phyloP scores from a whole-genome alignment of 1,284 basidiomycete species.

The Neonothopanus nambi region DNA sequence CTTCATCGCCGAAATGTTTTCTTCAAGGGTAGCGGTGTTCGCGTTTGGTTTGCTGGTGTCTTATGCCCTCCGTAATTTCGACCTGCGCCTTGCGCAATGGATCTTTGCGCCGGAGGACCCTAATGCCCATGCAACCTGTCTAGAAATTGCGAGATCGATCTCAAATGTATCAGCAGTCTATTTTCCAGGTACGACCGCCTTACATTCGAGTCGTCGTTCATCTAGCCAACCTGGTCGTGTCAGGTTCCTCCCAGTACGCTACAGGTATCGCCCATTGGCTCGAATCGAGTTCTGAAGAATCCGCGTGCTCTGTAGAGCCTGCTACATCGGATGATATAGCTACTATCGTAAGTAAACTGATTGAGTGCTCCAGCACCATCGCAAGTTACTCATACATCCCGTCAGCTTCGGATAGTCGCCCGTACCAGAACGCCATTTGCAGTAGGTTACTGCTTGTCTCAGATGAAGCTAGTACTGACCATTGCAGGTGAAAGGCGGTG shows the following conservation, averaged over 20 bases:
- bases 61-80: too few relatives aligned
- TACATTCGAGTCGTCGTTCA: too few relatives aligned
- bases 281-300: neutral
- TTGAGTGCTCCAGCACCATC: neutral
- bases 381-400: neutral
- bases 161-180: too few relatives aligned
- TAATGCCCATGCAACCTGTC: too few relatives aligned
- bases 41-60: too few relatives aligned
- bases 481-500: slow-evolving; percentile 1
- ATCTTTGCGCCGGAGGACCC: too few relatives aligned
- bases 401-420: neutral
- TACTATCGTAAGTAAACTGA: neutral
- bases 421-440: neutral
- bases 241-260: neutral
- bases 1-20: too few relatives aligned
- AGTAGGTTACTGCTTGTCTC: neutral
- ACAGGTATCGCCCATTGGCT: slow-evolving; percentile 1
- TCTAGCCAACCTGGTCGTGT: too few relatives aligned
- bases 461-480: neutral
- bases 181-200: too few relatives aligned
- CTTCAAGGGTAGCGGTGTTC: too few relatives aligned
- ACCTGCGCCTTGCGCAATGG: too few relatives aligned
- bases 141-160: too few relatives aligned
- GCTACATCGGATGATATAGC: neutral
- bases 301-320: neutral